Evolutionary conservation across 2,329 filamentous ascomycete species (phyloP).

Genomic region (Phaeomoniella chlamydospora): DNA sequence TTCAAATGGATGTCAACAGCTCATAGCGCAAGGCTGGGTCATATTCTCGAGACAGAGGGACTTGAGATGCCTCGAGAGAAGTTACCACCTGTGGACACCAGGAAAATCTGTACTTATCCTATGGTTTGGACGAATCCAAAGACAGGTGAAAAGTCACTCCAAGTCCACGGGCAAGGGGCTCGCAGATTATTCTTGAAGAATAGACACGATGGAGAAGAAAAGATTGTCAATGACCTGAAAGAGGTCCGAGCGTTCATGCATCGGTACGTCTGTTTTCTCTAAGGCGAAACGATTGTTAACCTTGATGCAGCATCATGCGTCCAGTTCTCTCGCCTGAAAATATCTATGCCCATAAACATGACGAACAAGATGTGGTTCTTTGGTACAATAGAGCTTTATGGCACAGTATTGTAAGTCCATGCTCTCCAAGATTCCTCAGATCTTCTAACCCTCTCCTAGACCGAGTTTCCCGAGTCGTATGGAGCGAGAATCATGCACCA

Average conservation of each 20-base stretch:
- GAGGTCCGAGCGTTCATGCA: slow-evolving; percentile 18
- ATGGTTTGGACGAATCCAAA: slow-evolving; percentile 24
- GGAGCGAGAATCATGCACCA: slow-evolving; percentile 24
- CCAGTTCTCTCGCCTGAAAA: slow-evolving; percentile 17
- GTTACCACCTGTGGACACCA: slow-evolving; percentile 15
- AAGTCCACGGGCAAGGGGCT: slow-evolving; percentile 21
- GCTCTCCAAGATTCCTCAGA: too few relatives aligned
- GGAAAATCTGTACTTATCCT: slow-evolving; percentile 19
- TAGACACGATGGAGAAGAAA: slow-evolving; percentile 12
- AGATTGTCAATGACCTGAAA: slow-evolving; percentile 12
- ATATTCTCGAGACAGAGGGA: slow-evolving; percentile 15
- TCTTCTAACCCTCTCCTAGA: slow-evolving; percentile 3
- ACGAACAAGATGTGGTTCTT: slow-evolving; percentile 22
- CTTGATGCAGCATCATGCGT: slow-evolving; percentile 17
- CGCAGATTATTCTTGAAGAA: slow-evolving; percentile 19
- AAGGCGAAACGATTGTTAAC: too few relatives aligned
- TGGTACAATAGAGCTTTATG: slow-evolving; percentile 25
- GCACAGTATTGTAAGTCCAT: slow-evolving; percentile 20
- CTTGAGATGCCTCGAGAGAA: slow-evolving; percentile 16
- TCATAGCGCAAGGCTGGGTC: slow-evolving; percentile 17
- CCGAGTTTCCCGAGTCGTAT: slow-evolving; percentile 22
- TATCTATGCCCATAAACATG: slow-evolving; percentile 21
- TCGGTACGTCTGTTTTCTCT: slow-evolving; percentile 11
- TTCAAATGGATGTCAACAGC: slow-evolving; percentile 23
- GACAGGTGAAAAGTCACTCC: slow-evolving; percentile 16